Evolutionary conservation across 805 yeast genomes (phyloP).

Genomic region (Yarrowia keelungensis): DNA sequence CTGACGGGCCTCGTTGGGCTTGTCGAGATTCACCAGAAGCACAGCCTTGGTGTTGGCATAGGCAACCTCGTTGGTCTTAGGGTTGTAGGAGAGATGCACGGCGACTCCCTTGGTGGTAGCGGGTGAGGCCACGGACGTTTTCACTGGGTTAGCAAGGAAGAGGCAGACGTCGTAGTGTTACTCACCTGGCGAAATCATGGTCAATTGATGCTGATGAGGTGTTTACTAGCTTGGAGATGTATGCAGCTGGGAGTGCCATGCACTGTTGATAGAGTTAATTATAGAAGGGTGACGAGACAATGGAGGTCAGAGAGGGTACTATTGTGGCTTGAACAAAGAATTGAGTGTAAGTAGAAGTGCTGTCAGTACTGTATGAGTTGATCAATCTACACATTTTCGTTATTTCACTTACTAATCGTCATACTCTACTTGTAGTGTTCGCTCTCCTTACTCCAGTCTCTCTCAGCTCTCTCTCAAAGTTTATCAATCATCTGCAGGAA

Average conservation of each 20-base stretch:
- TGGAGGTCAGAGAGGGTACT: no score
- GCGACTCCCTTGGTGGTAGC: slow-evolving; percentile 72
- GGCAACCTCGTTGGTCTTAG: slow-evolving; percentile 69
- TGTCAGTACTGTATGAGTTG: no score
- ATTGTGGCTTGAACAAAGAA: no score
- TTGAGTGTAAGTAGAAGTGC: no score
- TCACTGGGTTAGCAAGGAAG: slow-evolving; percentile 40
- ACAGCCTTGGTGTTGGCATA: slow-evolving; percentile 85
- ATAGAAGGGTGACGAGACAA: no score
- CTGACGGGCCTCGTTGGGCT: slow-evolving; percentile 63
- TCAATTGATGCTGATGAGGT: slow-evolving; percentile 7
- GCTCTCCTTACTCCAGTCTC: no score
- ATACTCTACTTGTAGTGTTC: no score
- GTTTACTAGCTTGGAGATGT: slow-evolving; percentile 17
- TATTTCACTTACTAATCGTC: no score
- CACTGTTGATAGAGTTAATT: slow-evolving; percentile 19
- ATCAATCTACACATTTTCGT: no score
- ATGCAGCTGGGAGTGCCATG: slow-evolving; percentile 6
- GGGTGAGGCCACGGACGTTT: slow-evolving; percentile 78
- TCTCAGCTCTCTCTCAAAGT: not conserved
- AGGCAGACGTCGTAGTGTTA: not conserved
- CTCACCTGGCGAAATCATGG: slow-evolving; percentile 35
- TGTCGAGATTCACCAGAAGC: slow-evolving; percentile 67
- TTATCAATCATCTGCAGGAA: slow-evolving; percentile 20
- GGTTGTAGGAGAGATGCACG: slow-evolving; percentile 78